A percentile compares a stretch with the other conserved stretches of the same genome.
phyloP scores from a whole-genome alignment of 2,329 filamentous ascomycete species.

The Sporothrix luriei region DNA sequence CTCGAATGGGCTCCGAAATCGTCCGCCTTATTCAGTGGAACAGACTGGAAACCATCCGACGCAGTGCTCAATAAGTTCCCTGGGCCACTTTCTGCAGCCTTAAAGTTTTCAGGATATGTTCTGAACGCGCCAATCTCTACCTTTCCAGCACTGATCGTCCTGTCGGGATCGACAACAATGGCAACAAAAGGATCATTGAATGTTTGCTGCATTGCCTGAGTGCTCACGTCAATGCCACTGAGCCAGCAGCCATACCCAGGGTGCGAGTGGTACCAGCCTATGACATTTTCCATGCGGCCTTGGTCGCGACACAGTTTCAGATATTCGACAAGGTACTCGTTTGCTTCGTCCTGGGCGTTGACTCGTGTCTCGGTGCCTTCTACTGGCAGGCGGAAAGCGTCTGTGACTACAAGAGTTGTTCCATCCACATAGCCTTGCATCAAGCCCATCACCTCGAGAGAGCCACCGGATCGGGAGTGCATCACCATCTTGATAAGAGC shows the following conservation, averaged over 20 bases:
- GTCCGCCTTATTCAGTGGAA: conserved; percentile 89
- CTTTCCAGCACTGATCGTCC: conserved; percentile 90
- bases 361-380: conserved; percentile 98
- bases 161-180: conserved; percentile 93
- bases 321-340: conserved; percentile 95
- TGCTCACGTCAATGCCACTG: conserved; percentile 90
- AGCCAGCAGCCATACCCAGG: conserved; percentile 99
- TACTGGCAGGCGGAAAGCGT: conserved; percentile 89
- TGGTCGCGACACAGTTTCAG: conserved; percentile 73
- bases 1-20: conserved; percentile 93
- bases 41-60: conserved; percentile 68
- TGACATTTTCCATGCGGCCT: conserved; percentile 82
- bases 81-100: conserved; percentile 45
- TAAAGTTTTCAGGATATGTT: conserved; percentile 79
- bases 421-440: conserved; percentile 94
- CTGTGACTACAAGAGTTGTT: conserved; percentile 86
- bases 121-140: conserved; percentile 97
- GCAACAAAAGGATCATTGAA: conserved; percentile 91
- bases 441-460: conserved; percentile 92
- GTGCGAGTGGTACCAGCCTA: conserved; percentile 98
- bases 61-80: conserved; percentile 44
- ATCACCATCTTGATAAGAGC: conserved; percentile 99
- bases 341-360: conserved; percentile 92
- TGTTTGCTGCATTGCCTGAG: conserved; percentile 80
- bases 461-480: conserved; percentile 93